Conservation (phyloP, 139 green algal species). For the Chlorella sp. region DNA sequence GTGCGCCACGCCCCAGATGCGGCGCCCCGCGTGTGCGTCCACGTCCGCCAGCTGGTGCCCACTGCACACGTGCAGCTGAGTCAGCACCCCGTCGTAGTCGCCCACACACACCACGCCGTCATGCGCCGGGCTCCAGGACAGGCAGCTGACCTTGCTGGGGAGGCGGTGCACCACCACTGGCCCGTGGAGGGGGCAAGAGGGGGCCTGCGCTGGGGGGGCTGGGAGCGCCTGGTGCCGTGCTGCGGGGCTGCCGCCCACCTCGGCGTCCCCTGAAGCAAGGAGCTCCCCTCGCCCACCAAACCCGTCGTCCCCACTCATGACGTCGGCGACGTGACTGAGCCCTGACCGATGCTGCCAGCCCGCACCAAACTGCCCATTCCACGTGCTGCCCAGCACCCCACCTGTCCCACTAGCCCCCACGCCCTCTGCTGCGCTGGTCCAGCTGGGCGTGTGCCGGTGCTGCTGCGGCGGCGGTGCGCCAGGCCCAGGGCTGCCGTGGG, state of each 20-base stretch:
- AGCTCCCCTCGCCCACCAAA: background rate
- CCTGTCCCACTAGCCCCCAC: background rate
- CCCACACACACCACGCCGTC: slow-evolving; percentile 57
- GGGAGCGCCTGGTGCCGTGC: too few species aligned
- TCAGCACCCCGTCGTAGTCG: slow-evolving; percentile 73
- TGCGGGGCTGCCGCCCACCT: background rate
- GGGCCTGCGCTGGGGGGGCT: too few species aligned
- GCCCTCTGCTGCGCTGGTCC: background rate
- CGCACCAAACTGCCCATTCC: background rate
- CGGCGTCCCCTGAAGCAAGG: background rate
- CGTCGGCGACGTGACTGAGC: background rate
- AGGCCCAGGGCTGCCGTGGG: background rate
- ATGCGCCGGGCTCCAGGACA: slow-evolving; percentile 17
- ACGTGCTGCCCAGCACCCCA: background rate
- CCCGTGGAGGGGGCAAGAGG: too few species aligned
- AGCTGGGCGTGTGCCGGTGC: background rate
- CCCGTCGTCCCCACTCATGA: background rate
- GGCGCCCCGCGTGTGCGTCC: slow-evolving; percentile 60
- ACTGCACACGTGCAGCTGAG: slow-evolving; percentile 40
- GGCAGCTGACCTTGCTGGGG: slow-evolving; percentile 67
- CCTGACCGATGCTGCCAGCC: background rate
- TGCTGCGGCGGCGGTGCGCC: background rate
- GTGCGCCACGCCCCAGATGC: slow-evolving; percentile 83
- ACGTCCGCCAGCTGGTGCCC: slow-evolving; percentile 52
- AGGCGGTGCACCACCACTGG: slow-evolving; percentile 24